Conservation (phyloP, 2,329 filamentous ascomycete genomes). For the Spiromastix sp. region DNA sequence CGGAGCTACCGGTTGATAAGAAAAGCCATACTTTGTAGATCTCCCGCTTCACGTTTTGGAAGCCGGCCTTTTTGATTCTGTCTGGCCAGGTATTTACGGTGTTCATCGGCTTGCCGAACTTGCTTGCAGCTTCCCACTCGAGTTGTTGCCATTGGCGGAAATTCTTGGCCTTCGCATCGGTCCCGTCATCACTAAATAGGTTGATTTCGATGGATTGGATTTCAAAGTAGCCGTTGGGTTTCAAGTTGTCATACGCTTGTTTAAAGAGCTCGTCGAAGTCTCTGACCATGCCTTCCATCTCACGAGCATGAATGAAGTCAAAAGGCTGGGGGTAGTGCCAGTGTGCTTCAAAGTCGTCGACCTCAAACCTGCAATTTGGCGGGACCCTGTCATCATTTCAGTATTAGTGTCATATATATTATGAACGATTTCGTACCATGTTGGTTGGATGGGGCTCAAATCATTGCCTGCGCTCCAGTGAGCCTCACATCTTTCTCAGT, state of each 20-base stretch:
- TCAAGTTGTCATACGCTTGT: conserved; percentile 33
- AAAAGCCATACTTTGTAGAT: conserved; percentile 27
- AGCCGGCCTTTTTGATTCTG: conserved; percentile 43
- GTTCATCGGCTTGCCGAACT: conserved; percentile 24
- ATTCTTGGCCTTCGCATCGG: conserved; percentile 3
- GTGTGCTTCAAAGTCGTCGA: conserved; percentile 20
- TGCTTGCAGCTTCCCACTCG: conserved; percentile 3
- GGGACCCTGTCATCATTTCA: conserved; percentile 14
- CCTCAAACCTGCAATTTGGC: conserved; percentile 19
- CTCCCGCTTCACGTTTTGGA: conserved; percentile 40
- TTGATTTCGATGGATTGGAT: conserved; percentile 27
- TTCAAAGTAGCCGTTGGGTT: conserved; percentile 43
- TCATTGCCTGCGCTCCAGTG: conserved; percentile 8
- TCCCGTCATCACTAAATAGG: conserved; percentile 21
- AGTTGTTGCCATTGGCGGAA: conserved; percentile 1
- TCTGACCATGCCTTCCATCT: conserved; percentile 17
- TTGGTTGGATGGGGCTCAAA: conserved; percentile 12
- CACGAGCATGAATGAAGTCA: conserved; percentile 20
- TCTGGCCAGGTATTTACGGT: conserved; percentile 28
- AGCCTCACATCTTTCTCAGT: not conserved
- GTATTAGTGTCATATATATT: not conserved
- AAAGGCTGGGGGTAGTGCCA: conserved; percentile 18
- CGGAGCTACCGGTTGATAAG: no score
- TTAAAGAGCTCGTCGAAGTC: conserved; percentile 15
- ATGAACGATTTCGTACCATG: conserved; percentile 7